Percentiles rank a stretch among this genome's conserved stretches.
Conservation (phyloP, 2,329 filamentous ascomycete species). For the Colletotrichum sp. region DNA sequence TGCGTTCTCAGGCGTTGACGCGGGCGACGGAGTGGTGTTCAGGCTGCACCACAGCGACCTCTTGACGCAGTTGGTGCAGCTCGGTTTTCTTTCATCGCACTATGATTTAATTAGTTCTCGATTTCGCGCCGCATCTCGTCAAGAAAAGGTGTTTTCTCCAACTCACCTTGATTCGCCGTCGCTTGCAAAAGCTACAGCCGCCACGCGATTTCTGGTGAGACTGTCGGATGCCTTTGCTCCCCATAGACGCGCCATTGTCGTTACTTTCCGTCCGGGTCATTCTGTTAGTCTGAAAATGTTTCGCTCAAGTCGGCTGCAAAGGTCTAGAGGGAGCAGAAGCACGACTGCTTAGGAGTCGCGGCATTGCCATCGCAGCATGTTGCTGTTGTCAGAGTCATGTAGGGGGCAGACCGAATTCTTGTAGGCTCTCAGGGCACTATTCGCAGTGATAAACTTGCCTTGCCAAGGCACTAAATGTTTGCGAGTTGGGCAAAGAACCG, state of each 20-base stretch:
- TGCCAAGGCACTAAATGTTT: background rate
- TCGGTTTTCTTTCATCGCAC: background rate
- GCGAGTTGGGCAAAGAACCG: background rate
- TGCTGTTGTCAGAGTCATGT: background rate
- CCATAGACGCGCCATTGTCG: no score
- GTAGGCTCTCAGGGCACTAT: background rate
- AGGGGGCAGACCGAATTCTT: background rate
- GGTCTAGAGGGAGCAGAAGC: background rate
- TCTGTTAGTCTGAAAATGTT: background rate
- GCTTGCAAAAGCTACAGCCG: background rate
- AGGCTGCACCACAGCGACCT: background rate
- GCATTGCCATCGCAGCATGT: background rate
- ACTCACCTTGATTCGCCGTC: background rate
- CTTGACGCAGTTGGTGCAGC: background rate
- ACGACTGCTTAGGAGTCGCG: background rate
- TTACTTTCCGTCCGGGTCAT: background rate
- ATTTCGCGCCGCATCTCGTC: background rate
- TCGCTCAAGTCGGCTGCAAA: background rate
- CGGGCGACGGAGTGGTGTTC: background rate
- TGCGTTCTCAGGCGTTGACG: background rate
- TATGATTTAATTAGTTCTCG: background rate
- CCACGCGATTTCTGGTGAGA: background rate
- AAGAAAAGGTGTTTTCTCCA: background rate
- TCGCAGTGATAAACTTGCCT: background rate
- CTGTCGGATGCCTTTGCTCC: background rate